Conservation (phyloP, 345 rosid species). For the Anacardium occidentale region DNA sequence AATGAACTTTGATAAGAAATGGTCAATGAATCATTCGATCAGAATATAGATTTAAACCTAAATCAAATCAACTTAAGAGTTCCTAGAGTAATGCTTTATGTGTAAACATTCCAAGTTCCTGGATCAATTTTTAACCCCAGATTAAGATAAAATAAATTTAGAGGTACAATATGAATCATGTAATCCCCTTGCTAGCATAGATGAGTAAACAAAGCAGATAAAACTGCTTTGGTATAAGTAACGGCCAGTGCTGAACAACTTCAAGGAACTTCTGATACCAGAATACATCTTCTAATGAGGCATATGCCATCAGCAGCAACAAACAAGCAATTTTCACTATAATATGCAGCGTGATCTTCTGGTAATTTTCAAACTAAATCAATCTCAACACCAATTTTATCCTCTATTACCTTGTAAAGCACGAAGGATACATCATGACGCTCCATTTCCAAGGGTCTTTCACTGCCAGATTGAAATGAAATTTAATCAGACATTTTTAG, state of each 20-base stretch:
- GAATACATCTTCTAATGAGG: background rate
- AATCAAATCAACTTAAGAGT: too few species aligned
- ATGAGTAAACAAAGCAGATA: background rate
- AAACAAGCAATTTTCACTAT: background rate
- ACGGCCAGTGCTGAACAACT: background rate
- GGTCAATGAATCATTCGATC: too few species aligned
- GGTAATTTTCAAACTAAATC: constrained; percentile 27
- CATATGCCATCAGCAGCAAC: background rate
- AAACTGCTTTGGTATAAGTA: background rate
- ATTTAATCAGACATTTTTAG: background rate
- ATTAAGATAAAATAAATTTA: too few species aligned
- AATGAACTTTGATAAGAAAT: too few species aligned
- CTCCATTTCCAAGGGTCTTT: constrained; percentile 36
- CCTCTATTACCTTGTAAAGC: constrained; percentile 27
- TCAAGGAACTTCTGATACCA: background rate
- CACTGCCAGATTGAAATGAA: constrained; percentile 28
- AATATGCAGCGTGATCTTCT: background rate
- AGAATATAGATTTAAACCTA: too few species aligned
- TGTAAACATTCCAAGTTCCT: too few species aligned
- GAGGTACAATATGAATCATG: too few species aligned
- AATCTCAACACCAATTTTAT: constrained; percentile 23
- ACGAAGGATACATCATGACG: constrained; percentile 31
- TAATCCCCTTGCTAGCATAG: background rate
- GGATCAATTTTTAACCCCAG: too few species aligned
- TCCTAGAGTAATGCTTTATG: too few species aligned